Conservation (phyloP, 1,284 basidiomycete genomes). For the Boletus sp. region DNA sequence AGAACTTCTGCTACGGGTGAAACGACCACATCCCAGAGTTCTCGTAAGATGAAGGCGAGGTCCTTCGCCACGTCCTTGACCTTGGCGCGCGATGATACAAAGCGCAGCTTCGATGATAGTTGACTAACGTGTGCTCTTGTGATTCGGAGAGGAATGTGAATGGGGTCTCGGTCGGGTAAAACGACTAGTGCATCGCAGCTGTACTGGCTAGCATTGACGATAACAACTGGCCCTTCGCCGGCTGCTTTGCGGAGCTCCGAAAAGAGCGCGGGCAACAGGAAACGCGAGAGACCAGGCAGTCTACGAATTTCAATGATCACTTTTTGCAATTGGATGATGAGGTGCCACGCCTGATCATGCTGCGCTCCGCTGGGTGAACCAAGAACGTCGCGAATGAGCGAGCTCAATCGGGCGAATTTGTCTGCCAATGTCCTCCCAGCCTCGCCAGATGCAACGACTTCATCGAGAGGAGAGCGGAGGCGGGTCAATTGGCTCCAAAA, state of each 20-base stretch:
- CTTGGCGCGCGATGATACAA: not conserved
- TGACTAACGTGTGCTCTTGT: not conserved
- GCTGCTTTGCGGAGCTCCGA: not conserved
- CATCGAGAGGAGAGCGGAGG: not conserved
- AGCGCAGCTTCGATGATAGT: not conserved
- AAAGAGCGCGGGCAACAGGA: not conserved
- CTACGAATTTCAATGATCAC: not conserved
- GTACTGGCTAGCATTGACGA: not conserved
- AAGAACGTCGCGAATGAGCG: not conserved
- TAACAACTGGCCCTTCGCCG: not conserved
- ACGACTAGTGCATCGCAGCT: not conserved
- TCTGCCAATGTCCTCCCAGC: not conserved
- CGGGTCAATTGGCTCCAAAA: not conserved
- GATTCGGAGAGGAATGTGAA: not conserved
- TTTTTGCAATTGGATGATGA: not conserved
- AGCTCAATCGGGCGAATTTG: not conserved
- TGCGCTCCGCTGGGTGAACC: not conserved
- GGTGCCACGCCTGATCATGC: not conserved
- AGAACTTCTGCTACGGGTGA: not conserved
- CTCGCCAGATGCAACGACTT: not conserved
- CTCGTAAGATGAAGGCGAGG: not conserved
- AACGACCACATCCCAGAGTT: not conserved
- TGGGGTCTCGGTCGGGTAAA: not conserved
- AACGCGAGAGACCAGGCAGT: not conserved
- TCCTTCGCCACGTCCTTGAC: not conserved